A percentile compares a stretch with the other conserved stretches of the same genome.
phyloP scores from a whole-genome alignment of 2,329 filamentous ascomycete species.

The Aspergillus sp. region DNA sequence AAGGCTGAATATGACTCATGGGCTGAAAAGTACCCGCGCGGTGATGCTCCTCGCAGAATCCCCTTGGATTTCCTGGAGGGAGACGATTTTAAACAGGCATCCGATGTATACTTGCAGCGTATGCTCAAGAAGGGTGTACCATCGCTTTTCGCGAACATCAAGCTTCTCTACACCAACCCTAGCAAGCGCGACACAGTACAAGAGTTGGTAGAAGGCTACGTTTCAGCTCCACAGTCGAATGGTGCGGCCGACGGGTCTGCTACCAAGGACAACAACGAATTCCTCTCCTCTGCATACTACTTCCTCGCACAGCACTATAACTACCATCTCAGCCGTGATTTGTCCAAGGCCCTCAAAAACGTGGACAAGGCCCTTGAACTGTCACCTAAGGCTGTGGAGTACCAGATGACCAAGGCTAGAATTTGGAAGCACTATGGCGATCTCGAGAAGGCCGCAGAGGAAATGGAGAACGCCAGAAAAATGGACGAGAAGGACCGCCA shows the following conservation, averaged over 20 bases:
- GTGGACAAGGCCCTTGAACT: conserved; percentile 81
- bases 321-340: conserved; percentile 81
- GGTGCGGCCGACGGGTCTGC: conserved; percentile 47
- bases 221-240: conserved; percentile 53
- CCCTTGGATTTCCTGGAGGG: conserved; percentile 86
- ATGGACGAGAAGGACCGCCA: conserved; percentile 90
- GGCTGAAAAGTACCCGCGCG: conserved; percentile 75
- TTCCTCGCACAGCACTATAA: conserved; percentile 98
- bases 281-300: conserved; percentile 79
- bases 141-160: conserved; percentile 94
- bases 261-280: conserved; percentile 57
- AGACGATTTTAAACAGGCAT: conserved; percentile 75
- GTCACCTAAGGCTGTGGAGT: conserved; percentile 80
- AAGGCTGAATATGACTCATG: conserved; percentile 81
- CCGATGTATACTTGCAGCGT: conserved; percentile 73
- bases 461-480: conserved; percentile 82
- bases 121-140: conserved; percentile 93
- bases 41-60: conserved; percentile 80
- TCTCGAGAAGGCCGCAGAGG: conserved; percentile 72
- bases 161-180: conserved; percentile 79
- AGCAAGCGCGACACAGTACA: conserved; percentile 77
- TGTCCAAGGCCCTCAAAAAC: conserved; percentile 76
- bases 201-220: conserved; percentile 75
- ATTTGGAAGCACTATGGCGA: conserved; percentile 91
- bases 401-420: conserved; percentile 90